phyloP scores from a whole-genome alignment of 2,329 filamentous ascomycete species.

The Harringtonia lauricola region DNA sequence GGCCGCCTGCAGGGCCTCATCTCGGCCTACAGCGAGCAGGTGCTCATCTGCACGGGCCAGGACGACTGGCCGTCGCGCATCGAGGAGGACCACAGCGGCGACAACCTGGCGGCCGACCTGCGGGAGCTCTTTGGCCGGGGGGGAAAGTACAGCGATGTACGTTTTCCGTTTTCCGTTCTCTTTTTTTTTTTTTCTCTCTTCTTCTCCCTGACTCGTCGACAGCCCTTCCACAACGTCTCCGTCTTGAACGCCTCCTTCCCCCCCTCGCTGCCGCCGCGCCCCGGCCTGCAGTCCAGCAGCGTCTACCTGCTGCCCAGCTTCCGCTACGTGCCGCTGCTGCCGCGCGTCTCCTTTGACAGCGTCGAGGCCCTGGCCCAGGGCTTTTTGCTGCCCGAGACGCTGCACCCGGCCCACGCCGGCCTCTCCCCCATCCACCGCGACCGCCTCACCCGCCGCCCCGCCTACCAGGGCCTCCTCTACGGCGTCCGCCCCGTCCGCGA shows the following conservation, averaged over 20 bases:
- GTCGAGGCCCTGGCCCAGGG: conserved; percentile 50
- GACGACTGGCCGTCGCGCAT: conserved; percentile 75
- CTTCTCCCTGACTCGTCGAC: conserved; percentile 17
- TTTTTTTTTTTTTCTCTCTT: not conserved
- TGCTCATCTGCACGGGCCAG: conserved; percentile 72
- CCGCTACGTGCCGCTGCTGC: conserved; percentile 64
- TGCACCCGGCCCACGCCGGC: conserved; percentile 50
- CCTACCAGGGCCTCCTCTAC: conserved; percentile 37
- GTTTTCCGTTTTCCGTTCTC: conserved; percentile 15
- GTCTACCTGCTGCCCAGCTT: conserved; percentile 76
- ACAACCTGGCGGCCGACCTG: conserved; percentile 59
- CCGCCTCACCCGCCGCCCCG: conserved; percentile 37
- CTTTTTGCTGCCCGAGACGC: conserved; percentile 50
- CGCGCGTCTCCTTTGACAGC: conserved; percentile 46
- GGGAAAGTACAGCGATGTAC: conserved; percentile 56
- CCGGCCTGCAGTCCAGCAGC: conserved; percentile 44
- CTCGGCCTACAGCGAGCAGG: conserved; percentile 66
- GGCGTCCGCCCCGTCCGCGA: conserved; percentile 49
- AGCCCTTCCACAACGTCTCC: conserved; percentile 79
- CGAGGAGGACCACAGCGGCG: conserved; percentile 62
- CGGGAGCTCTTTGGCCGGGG: conserved; percentile 58
- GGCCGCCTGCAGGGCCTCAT: conserved; percentile 66
- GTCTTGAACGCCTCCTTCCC: conserved; percentile 67
- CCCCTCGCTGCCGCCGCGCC: conserved; percentile 38
- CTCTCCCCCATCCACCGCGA: conserved; percentile 48